Evolutionary conservation across 306 rosid genomes (phyloP).

Genomic region (Leucaena leucocephala): DNA sequence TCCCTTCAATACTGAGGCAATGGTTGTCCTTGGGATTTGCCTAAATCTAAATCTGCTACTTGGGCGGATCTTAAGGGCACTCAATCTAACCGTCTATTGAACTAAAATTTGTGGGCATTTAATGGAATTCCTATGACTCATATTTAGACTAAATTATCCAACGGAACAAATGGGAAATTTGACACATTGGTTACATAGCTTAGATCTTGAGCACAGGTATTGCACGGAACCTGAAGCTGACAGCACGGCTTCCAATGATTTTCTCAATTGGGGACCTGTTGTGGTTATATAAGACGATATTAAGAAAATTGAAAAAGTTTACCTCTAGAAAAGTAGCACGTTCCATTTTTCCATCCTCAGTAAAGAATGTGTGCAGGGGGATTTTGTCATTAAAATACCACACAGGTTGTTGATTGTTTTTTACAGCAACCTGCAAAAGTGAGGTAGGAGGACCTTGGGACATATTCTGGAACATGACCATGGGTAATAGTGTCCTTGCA

Average conservation of each 20-base stretch:
- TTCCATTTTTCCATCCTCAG: conserved; percentile 98
- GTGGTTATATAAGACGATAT: neutral
- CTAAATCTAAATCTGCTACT: neutral
- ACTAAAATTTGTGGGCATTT: neutral
- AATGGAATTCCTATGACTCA: conserved; percentile 10
- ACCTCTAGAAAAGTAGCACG: conserved; percentile 93
- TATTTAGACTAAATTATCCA: neutral
- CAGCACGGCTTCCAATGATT: neutral
- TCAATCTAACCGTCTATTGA: neutral
- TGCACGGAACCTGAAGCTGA: neutral
- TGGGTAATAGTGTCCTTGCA: conserved; percentile 73
- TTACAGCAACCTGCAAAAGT: conserved; percentile 85
- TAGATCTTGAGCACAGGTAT: neutral
- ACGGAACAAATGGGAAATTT: conserved; percentile 13
- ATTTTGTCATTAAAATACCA: conserved; percentile 92
- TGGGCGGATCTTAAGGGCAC: neutral
- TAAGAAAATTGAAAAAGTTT: conserved; percentile 33
- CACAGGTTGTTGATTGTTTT: conserved; percentile 92
- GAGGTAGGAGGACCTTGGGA: conserved; percentile 98
- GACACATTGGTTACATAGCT: neutral
- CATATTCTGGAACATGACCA: conserved; percentile 89
- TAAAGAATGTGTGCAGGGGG: conserved; percentile 67
- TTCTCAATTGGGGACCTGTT: conserved; percentile 17
- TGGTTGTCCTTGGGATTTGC: neutral
- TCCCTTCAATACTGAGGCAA: neutral